phyloP scores from a whole-genome alignment of 2,329 filamentous ascomycete genomes.

The Sporothrix schenckii region DNA sequence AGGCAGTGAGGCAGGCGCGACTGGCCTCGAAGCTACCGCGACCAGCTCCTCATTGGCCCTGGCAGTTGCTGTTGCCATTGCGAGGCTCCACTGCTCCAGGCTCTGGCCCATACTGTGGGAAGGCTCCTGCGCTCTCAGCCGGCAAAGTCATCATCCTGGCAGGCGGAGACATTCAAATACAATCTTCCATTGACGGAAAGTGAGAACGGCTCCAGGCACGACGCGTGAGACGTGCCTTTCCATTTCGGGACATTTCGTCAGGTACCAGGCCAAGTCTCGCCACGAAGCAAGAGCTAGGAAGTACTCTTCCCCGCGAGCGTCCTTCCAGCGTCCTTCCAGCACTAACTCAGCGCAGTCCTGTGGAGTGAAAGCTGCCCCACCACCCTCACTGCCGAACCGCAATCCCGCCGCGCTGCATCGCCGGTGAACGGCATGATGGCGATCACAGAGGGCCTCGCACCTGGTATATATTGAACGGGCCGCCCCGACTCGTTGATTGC shows the following conservation, averaged over 20 bases:
- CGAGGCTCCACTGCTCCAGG: no score
- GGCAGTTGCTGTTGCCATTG: background rate
- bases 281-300: slow-evolving; percentile 27
- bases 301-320: slow-evolving; percentile 31
- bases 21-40: background rate
- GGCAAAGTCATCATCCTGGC: background rate
- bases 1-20: slow-evolving; percentile 10
- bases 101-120: no score
- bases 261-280: slow-evolving; percentile 4
- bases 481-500: background rate
- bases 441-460: background rate
- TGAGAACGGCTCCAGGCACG: background rate
- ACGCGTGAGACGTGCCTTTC: slow-evolving; percentile 14
- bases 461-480: slow-evolving; percentile 2
- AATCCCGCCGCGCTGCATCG: slow-evolving; percentile 30
- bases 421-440: slow-evolving; percentile 1
- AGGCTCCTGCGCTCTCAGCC: background rate
- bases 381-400: slow-evolving; percentile 26
- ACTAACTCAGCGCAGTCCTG: background rate
- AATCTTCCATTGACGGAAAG: background rate
- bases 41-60: slow-evolving; percentile 2
- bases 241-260: slow-evolving; percentile 2
- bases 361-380: slow-evolving; percentile 1
- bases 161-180: background rate
- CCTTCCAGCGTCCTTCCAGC: background rate